These are phyloP conservation scores for Fomitopsis serialis DNA, from an alignment of 768 basidiomycete species.

Conservation along the genomic window DNA sequence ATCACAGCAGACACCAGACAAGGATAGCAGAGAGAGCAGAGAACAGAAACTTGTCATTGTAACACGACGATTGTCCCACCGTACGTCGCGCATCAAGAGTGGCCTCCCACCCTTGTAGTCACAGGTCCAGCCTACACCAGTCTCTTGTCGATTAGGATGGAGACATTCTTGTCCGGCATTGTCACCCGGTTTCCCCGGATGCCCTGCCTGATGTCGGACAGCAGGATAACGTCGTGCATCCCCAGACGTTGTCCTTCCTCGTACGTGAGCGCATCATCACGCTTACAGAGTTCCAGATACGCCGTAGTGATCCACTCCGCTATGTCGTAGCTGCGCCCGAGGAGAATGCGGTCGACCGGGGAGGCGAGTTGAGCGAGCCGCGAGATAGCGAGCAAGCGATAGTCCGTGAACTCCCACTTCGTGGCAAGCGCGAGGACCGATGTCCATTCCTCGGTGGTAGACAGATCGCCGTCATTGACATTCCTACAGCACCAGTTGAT, in stretches of 20 bases:
- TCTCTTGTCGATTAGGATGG: neutral
- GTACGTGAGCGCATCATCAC: constrained; percentile 11
- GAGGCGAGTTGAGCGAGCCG: constrained; percentile 18
- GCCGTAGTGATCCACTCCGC: constrained; percentile 9
- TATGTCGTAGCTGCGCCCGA: constrained; percentile 12
- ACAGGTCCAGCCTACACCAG: neutral
- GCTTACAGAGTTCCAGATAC: constrained; percentile 9
- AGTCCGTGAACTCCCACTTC: constrained; percentile 21
- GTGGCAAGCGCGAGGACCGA: constrained; percentile 27
- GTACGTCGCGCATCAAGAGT: neutral
- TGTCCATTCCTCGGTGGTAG: constrained; percentile 27
- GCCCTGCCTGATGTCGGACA: constrained; percentile 12
- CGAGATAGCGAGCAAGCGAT: constrained; percentile 24
- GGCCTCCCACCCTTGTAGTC: too few relatives aligned
- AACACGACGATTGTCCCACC: neutral
- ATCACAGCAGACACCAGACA: too few relatives aligned
- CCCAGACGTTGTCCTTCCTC: constrained; percentile 14
- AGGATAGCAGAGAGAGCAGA: too few relatives aligned
- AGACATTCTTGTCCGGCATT: constrained; percentile 5
- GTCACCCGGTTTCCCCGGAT: constrained; percentile 1
- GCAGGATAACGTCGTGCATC: constrained; percentile 13
- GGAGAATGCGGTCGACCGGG: constrained; percentile 15
- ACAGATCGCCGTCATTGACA: constrained; percentile 19
- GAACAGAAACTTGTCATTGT: too few relatives aligned
- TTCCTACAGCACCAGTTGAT: constrained; percentile 9